phyloP scores from a whole-genome alignment of 495 filamentous ascomycete genomes.

The Poronia punctata region DNA sequence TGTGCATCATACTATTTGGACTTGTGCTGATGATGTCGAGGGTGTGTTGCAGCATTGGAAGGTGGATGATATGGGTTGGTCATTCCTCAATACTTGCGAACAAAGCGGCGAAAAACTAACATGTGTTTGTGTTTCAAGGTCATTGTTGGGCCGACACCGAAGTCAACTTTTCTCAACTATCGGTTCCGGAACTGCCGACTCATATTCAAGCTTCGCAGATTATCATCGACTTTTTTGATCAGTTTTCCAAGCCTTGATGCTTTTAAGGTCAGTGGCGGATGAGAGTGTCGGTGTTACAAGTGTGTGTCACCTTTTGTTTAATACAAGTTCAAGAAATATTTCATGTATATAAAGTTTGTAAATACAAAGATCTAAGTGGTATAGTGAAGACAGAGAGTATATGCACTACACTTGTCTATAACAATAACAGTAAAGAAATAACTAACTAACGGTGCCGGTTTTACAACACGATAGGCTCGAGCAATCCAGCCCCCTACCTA shows the following conservation, averaged over 20 bases:
- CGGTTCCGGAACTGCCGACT: slow-evolving; percentile 21
- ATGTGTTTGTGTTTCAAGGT: slow-evolving; percentile 7
- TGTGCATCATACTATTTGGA: slow-evolving; percentile 29
- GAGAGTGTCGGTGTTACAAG: not conserved
- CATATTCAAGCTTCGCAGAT: slow-evolving; percentile 27
- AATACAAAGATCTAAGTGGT: too few relatives aligned
- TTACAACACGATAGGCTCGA: too few relatives aligned
- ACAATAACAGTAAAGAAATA: too few relatives aligned
- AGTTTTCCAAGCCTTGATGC: slow-evolving; percentile 21
- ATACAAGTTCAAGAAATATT: too few relatives aligned
- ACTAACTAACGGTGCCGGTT: too few relatives aligned
- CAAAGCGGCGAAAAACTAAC: slow-evolving; percentile 6
- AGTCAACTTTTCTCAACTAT: slow-evolving; percentile 28
- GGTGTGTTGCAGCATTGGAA: slow-evolving; percentile 43
- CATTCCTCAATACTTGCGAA: not conserved
- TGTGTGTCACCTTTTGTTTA: too few relatives aligned
- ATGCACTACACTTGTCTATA: too few relatives aligned
- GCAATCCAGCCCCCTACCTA: too few relatives aligned
- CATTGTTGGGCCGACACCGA: slow-evolving; percentile 30
- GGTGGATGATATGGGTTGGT: slow-evolving; percentile 32
- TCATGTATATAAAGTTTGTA: too few relatives aligned
- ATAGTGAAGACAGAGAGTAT: too few relatives aligned
- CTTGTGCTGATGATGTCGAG: slow-evolving; percentile 24
- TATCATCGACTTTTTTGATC: slow-evolving; percentile 26
- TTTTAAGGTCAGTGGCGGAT: not conserved